Evolutionary conservation across 306 rosid species (phyloP).

Genomic region (Cajanus cajan): DNA sequence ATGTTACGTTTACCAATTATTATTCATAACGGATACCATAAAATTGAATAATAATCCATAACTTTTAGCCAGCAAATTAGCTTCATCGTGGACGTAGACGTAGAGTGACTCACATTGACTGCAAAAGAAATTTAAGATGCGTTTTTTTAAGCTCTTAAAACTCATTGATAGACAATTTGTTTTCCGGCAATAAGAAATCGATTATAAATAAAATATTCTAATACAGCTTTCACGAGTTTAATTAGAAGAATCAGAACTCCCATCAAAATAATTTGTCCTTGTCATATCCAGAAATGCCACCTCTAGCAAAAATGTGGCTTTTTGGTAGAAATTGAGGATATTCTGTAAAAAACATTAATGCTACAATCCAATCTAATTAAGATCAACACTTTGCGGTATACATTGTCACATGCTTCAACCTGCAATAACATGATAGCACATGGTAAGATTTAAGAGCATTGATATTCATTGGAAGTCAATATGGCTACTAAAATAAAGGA

Average conservation of each 20-base stretch:
- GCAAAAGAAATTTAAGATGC: not conserved
- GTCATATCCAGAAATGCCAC: constrained; percentile 19
- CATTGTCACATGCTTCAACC: constrained; percentile 31
- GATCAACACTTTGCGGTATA: constrained; percentile 28
- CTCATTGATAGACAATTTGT: not conserved
- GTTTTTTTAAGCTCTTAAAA: not conserved
- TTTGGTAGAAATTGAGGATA: constrained; percentile 11
- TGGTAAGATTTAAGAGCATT: not conserved
- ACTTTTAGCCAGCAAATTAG: not conserved
- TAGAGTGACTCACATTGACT: not conserved
- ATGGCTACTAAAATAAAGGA: not conserved
- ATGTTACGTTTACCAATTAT: not conserved
- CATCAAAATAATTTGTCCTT: constrained; percentile 9
- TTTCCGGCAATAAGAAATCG: not conserved
- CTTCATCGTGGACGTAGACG: not conserved
- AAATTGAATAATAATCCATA: not conserved
- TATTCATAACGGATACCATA: not conserved
- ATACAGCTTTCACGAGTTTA: constrained; percentile 10
- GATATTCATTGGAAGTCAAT: not conserved
- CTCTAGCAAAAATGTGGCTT: not conserved
- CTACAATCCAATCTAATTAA: constrained; percentile 18
- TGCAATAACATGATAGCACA: constrained; percentile 29
- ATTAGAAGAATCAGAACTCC: not conserved
- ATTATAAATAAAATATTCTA: constrained; percentile 9
- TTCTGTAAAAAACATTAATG: constrained; percentile 7